phyloP scores from a whole-genome alignment of 306 rosid species.

The Gynostemma pentaphyllum region DNA sequence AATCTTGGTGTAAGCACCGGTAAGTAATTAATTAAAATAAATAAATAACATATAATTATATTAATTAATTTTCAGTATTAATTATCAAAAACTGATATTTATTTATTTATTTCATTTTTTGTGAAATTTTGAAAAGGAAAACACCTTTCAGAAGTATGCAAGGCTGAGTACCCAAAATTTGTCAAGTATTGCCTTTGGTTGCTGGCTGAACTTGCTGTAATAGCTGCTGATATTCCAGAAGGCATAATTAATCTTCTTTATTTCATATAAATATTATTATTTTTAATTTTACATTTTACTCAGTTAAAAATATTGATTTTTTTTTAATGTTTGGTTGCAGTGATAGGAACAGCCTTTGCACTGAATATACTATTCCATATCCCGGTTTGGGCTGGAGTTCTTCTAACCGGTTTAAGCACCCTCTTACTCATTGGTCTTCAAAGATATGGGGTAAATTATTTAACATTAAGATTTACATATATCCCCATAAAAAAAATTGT shows the following conservation, averaged over 20 bases:
- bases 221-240: conserved; percentile 94
- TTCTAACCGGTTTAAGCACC: conserved; percentile 63
- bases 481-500: too few relatives aligned
- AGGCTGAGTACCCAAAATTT: conserved; percentile 55
- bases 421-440: conserved; percentile 71
- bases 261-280: background rate
- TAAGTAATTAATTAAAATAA: conserved; percentile 7
- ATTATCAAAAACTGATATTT: background rate
- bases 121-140: conserved; percentile 30
- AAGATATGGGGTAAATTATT: conserved; percentile 56
- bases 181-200: conserved; percentile 74
- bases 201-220: conserved; percentile 72
- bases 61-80: background rate
- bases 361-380: conserved; percentile 63
- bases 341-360: conserved; percentile 85
- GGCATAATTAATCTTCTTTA: conserved; percentile 12
- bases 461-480: too few relatives aligned
- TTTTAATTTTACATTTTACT: background rate
- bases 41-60: background rate
- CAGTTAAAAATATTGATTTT: background rate
- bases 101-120: background rate
- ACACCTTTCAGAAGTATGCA: conserved; percentile 80
- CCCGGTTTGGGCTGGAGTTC: conserved; percentile 80
- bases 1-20: conserved; percentile 85
- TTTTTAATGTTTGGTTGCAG: conserved; percentile 22